phyloP scores from a whole-genome alignment of 2,329 filamentous ascomycete species.

The Juglanconis oblonga region DNA sequence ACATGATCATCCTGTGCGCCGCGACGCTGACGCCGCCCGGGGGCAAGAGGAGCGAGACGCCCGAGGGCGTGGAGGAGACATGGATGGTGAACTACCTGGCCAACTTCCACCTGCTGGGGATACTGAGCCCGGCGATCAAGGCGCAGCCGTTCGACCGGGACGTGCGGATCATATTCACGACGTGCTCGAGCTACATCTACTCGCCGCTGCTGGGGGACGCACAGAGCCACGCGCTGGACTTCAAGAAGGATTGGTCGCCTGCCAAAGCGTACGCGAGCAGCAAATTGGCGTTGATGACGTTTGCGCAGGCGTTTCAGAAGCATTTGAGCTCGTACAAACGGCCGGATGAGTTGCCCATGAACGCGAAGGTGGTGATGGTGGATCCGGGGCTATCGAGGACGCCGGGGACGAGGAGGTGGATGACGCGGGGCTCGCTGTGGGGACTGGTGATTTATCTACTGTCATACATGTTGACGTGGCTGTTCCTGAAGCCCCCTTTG shows the following conservation, averaged over 20 bases:
- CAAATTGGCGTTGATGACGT: constrained; percentile 81
- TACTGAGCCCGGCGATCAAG: constrained; percentile 84
- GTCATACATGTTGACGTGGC: constrained; percentile 79
- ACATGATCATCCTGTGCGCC: constrained; percentile 87
- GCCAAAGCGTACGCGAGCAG: constrained; percentile 60
- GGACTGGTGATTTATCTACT: constrained; percentile 75
- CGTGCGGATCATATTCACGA: constrained; percentile 81
- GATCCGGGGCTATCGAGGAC: constrained; percentile 85
- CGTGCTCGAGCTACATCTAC: constrained; percentile 83
- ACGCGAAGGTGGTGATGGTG: constrained; percentile 77
- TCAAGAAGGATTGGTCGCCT: constrained; percentile 51
- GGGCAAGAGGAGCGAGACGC: constrained; percentile 56
- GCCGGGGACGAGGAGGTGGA: constrained; percentile 81
- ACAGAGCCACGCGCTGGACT: constrained; percentile 34
- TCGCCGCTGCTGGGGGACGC: constrained; percentile 63
- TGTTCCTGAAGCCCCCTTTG: constrained; percentile 79
- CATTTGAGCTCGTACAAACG: constrained; percentile 82
- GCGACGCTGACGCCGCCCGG: constrained; percentile 72
- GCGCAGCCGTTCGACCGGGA: constrained; percentile 93
- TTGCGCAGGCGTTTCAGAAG: constrained; percentile 88
- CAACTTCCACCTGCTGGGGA: constrained; percentile 91
- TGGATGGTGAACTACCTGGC: constrained; percentile 96
- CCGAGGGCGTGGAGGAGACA: constrained; percentile 80
- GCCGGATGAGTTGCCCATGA: constrained; percentile 79
- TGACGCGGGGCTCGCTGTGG: constrained; percentile 79